phyloP scores from a whole-genome alignment of 768 basidiomycete genomes.

The Podaxis sp. region DNA sequence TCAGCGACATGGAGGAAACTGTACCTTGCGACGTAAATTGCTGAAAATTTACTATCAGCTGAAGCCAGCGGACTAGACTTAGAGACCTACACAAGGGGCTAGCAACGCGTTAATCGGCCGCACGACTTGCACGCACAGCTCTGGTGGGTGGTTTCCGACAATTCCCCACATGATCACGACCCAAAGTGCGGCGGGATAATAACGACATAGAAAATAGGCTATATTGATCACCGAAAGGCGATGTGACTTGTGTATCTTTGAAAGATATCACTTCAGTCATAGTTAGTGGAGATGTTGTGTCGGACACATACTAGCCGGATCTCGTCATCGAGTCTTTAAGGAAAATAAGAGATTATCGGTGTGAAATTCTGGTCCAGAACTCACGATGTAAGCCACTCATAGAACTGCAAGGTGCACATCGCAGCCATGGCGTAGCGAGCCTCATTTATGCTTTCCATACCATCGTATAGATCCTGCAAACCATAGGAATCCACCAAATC shows the following conservation, averaged over 20 bases:
- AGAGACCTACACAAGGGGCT: constrained; percentile 27
- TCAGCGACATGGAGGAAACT: background rate
- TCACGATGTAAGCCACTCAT: constrained; percentile 35
- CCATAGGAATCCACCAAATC: background rate
- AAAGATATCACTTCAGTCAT: background rate
- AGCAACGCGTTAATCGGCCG: constrained; percentile 28
- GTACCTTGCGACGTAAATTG: constrained; percentile 38
- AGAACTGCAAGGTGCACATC: constrained; percentile 16
- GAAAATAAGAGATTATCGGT: background rate
- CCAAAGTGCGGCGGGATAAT: constrained; percentile 35
- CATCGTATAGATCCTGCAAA: background rate
- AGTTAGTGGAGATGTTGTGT: background rate
- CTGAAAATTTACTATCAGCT: constrained; percentile 17
- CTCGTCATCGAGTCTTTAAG: constrained; percentile 25
- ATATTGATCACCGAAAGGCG: constrained; percentile 37
- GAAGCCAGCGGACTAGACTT: background rate
- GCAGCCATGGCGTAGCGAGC: constrained; percentile 1
- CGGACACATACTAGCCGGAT: constrained; percentile 26
- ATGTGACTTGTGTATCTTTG: constrained; percentile 28
- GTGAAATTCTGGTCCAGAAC: constrained; percentile 3
- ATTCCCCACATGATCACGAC: constrained; percentile 33
- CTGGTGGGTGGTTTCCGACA: constrained; percentile 26
- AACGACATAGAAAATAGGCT: constrained; percentile 37
- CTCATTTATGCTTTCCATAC: background rate
- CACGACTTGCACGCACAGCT: constrained; percentile 26